Evolutionary conservation across 202 grass and related monocot species (phyloP).

Genomic region (Setaria italica): DNA sequence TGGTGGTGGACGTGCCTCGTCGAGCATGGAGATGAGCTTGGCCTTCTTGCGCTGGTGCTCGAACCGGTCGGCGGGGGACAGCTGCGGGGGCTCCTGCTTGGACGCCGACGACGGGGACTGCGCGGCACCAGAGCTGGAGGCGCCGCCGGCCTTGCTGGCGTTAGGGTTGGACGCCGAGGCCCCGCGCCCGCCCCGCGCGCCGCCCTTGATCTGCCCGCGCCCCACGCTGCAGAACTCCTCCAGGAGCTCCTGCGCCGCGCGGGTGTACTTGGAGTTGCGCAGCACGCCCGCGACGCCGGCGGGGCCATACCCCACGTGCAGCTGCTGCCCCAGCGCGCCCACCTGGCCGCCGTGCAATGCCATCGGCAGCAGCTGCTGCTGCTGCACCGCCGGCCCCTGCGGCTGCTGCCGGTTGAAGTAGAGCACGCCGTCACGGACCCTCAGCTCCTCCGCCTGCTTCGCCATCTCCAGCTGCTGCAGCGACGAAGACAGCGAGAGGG

Average conservation of each 20-base stretch:
- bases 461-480: conserved; percentile 93
- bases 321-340: conserved; percentile 48
- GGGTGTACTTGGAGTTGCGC: conserved; percentile 88
- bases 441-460: conserved; percentile 83
- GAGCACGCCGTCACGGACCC: conserved; percentile 78
- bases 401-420: conserved; percentile 79
- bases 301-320: conserved; percentile 70
- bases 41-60: conserved; percentile 98
- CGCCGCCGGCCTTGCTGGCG: conserved; percentile 44
- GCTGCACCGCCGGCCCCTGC: conserved; percentile 38
- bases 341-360: conserved; percentile 71
- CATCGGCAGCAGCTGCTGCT: conserved; percentile 54
- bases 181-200: conserved; percentile 38
- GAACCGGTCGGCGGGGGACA: conserved; percentile 92
- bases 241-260: conserved; percentile 90
- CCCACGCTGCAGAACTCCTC: conserved; percentile 99
- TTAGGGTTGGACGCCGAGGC: conserved; percentile 65
- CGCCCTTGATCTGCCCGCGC: conserved; percentile 68
- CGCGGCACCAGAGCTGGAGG: conserved; percentile 66
- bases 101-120: conserved; percentile 68
- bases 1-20: conserved; percentile 77
- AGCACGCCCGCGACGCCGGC: conserved; percentile 65
- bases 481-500: conserved; percentile 83
- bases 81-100: conserved; percentile 59
- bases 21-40: conserved; percentile 99